These are phyloP conservation scores for Ophiostoma novo-ulmi DNA, from an alignment of 2,329 filamentous ascomycete genomes.

Conservation along the genomic window DNA sequence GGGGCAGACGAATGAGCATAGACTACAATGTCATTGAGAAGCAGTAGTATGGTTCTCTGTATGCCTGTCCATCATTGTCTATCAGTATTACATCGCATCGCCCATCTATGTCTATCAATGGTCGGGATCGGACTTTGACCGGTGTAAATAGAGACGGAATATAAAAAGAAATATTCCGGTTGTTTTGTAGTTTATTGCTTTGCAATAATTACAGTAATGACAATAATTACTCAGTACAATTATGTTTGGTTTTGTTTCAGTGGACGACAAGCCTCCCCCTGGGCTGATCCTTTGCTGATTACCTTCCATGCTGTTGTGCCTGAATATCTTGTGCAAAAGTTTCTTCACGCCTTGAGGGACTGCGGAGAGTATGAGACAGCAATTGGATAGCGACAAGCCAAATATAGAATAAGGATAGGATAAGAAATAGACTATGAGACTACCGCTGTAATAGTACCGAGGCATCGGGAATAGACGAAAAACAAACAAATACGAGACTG, in stretches of 20 bases:
- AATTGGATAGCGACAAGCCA: background rate
- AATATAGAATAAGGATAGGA: background rate
- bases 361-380: background rate
- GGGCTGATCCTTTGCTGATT: background rate
- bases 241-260: background rate
- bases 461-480: slow-evolving; percentile 9
- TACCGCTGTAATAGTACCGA: background rate
- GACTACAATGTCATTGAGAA: background rate
- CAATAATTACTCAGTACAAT: background rate
- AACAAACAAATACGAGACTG: slow-evolving; percentile 18
- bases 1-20: background rate
- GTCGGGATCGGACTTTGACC: background rate
- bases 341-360: no score
- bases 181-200: background rate
- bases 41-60: background rate
- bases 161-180: background rate
- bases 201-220: no score
- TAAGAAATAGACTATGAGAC: background rate
- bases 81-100: background rate
- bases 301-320: background rate
- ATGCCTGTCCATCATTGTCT: background rate
- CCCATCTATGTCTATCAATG: background rate
- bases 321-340: background rate
- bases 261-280: background rate
- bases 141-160: background rate